phyloP scores from a whole-genome alignment of 2,329 filamentous ascomycete genomes.

The Colletotrichum scovillei region DNA sequence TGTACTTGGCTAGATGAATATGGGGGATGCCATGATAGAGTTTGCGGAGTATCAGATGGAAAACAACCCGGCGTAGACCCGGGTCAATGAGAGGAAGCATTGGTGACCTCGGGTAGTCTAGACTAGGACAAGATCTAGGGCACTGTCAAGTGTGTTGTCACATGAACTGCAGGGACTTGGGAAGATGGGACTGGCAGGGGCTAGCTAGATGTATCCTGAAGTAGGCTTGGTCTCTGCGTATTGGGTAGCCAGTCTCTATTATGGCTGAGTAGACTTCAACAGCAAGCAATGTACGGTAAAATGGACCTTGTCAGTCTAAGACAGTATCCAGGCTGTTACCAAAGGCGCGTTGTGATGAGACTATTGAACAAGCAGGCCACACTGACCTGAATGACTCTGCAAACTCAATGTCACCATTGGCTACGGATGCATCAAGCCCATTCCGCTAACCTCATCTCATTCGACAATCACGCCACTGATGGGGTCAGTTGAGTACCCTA shows the following conservation, averaged over 20 bases:
- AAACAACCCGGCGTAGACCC: no score
- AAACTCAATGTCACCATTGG: neutral
- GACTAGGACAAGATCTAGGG: neutral
- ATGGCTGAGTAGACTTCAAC: neutral
- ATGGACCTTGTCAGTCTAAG: neutral
- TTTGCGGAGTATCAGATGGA: neutral
- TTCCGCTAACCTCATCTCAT: neutral
- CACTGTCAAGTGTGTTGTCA: neutral
- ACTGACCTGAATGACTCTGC: neutral
- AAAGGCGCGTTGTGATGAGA: neutral
- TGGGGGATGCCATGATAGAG: neutral
- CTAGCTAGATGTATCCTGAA: neutral
- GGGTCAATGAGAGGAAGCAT: neutral
- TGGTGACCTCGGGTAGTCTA: neutral
- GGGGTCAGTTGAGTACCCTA: neutral
- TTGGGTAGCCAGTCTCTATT: no score
- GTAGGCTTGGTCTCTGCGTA: no score
- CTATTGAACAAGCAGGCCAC: neutral
- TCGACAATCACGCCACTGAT: conserved; percentile 11
- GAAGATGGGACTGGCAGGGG: neutral
- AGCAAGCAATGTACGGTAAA: neutral
- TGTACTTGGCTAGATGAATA: neutral
- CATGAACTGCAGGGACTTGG: no score
- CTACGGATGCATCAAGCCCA: no score
- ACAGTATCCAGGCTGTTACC: neutral